Percentiles rank a stretch among this genome's conserved stretches.
These are phyloP conservation scores for Nemania sp. DNA, from an alignment of 2,329 filamentous ascomycete genomes.

Conservation along the genomic window DNA sequence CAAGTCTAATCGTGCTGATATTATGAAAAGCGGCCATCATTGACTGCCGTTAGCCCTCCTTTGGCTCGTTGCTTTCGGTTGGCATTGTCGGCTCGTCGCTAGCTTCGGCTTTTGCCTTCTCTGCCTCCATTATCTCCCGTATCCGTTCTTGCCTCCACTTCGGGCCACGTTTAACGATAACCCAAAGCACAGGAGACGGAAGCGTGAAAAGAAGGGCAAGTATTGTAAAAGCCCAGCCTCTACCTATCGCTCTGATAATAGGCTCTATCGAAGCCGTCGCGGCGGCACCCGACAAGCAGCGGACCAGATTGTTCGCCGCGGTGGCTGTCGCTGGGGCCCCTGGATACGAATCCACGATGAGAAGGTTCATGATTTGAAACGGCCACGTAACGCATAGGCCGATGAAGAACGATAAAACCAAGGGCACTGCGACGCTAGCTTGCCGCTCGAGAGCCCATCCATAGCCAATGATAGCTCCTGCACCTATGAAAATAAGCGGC, in stretches of 20 bases:
- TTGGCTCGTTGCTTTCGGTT: background rate
- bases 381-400: constrained; percentile 70
- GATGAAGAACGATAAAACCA: constrained; percentile 68
- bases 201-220: constrained; percentile 63
- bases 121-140: constrained; percentile 53
- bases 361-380: constrained; percentile 72
- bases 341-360: constrained; percentile 73
- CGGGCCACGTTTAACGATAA: constrained; percentile 63
- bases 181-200: constrained; percentile 62
- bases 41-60: background rate
- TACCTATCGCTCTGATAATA: constrained; percentile 68
- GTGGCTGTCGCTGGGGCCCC: constrained; percentile 71
- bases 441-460: constrained; percentile 68
- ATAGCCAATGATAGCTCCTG: constrained; percentile 65
- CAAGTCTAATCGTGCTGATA: background rate
- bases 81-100: constrained; percentile 11
- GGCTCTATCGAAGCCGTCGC: constrained; percentile 69
- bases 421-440: constrained; percentile 64
- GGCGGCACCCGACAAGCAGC: constrained; percentile 71
- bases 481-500: constrained; percentile 66
- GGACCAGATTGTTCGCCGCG: constrained; percentile 72
- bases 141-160: constrained; percentile 64
- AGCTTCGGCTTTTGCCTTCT: constrained; percentile 42
- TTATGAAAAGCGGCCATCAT: background rate
- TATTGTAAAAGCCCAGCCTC: constrained; percentile 73